These are phyloP conservation scores for Penicillium maclennaniae DNA, from an alignment of 495 filamentous ascomycete species.

Conservation along the genomic window DNA sequence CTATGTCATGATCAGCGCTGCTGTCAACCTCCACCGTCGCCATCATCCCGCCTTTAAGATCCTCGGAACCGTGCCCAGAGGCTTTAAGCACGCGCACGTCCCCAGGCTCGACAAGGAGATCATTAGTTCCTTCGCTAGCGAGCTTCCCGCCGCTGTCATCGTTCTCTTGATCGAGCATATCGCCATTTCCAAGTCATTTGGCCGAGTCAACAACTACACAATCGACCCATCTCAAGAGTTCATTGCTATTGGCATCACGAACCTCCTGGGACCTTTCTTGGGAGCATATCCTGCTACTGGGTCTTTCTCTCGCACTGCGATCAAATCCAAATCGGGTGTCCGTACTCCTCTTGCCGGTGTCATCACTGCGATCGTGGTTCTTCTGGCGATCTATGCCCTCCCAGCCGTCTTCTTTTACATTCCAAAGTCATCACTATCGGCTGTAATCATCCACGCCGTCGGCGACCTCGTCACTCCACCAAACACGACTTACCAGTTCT, in stretches of 20 bases:
- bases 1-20: conserved; percentile 86
- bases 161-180: conserved; percentile 94
- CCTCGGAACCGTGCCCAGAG: neutral
- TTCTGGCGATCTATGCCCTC: conserved; percentile 89
- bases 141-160: conserved; percentile 79
- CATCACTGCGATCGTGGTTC: conserved; percentile 82
- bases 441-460: conserved; percentile 96
- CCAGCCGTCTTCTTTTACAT: conserved; percentile 94
- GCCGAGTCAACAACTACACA: conserved; percentile 92
- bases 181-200: conserved; percentile 95
- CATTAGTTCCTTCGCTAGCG: conserved; percentile 54
- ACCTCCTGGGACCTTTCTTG: conserved; percentile 88
- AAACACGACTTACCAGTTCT: conserved; percentile 92
- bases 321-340: conserved; percentile 96
- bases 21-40: conserved; percentile 62
- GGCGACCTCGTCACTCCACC: conserved; percentile 92
- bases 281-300: conserved; percentile 93
- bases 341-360: conserved; percentile 88
- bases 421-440: conserved; percentile 76
- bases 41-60: conserved; percentile 45
- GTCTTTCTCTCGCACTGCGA: conserved; percentile 94
- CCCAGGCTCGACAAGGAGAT: conserved; percentile 29
- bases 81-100: conserved; percentile 10
- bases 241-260: conserved; percentile 89
- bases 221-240: conserved; percentile 96